Conservation (phyloP, 306 rosid species). For the Gynostemma pentaphyllum region DNA sequence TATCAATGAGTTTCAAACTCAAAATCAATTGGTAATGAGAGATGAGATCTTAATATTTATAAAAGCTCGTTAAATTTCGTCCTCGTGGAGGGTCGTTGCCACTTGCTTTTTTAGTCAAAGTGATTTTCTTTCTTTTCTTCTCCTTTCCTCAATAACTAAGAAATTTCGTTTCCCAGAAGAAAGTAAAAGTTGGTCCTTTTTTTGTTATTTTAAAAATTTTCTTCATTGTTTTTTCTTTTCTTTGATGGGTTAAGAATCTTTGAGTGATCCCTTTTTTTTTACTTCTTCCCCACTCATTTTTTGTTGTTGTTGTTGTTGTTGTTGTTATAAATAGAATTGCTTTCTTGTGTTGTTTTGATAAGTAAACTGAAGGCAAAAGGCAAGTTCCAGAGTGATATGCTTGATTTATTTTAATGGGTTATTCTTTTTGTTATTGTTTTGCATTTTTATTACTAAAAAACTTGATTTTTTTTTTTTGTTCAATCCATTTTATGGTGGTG, state of each 20-base stretch:
- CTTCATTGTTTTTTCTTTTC: neutral
- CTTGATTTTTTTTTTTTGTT: neutral
- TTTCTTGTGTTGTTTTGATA: neutral
- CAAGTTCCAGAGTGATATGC: neutral
- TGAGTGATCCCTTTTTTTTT: neutral
- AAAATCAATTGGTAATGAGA: too few relatives aligned
- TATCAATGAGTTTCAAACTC: too few relatives aligned
- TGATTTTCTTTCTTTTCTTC: too few relatives aligned
- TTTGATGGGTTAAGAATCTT: too few relatives aligned
- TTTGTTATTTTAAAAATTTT: neutral
- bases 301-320: too few relatives aligned
- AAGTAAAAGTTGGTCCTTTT: too few relatives aligned
- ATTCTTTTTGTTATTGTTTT: neutral
- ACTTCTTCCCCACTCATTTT: neutral
- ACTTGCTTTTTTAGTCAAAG: too few relatives aligned
- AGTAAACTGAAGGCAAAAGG: neutral
- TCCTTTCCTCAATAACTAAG: too few relatives aligned
- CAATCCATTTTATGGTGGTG: neutral
- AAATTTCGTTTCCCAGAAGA: too few relatives aligned
- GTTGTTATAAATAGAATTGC: neutral
- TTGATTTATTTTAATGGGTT: neutral
- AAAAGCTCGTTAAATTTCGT: too few relatives aligned
- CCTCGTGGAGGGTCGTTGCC: too few relatives aligned
- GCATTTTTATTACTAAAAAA: neutral
- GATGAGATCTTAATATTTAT: too few relatives aligned